Conservation (phyloP, 768 basidiomycete species). For the Suillus discolor region DNA sequence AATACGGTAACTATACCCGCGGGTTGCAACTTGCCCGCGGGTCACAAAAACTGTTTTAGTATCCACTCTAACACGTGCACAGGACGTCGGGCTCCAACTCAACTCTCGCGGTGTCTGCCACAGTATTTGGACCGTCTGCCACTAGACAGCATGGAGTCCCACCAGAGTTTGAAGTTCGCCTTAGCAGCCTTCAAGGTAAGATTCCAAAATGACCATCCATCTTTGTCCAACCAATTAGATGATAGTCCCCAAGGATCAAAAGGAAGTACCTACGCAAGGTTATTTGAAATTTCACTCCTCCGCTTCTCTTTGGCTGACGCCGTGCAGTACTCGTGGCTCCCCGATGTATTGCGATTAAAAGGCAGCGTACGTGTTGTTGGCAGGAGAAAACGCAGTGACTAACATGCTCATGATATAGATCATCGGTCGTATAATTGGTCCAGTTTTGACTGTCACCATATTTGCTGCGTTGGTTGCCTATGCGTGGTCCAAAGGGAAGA, state of each 20-base stretch:
- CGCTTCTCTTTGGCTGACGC: background rate
- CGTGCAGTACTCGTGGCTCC: constrained; percentile 82
- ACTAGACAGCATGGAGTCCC: constrained; percentile 26
- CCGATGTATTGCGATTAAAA: constrained; percentile 83
- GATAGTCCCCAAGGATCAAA: constrained; percentile 46
- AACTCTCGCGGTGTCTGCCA: no score
- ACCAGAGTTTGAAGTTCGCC: constrained; percentile 13
- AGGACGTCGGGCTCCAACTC: no score
- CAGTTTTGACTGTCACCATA: constrained; percentile 81
- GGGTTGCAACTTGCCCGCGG: no score
- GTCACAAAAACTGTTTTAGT: no score
- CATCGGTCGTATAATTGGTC: constrained; percentile 71
- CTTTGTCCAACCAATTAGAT: background rate
- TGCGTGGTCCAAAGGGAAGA: constrained; percentile 56
- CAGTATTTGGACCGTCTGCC: background rate
- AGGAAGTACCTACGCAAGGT: constrained; percentile 59
- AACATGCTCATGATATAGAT: constrained; percentile 46
- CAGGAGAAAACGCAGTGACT: constrained; percentile 12
- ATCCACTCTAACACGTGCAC: no score
- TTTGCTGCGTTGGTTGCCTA: constrained; percentile 68
- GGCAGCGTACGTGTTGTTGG: constrained; percentile 62
- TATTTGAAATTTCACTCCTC: background rate
- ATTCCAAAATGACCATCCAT: background rate
- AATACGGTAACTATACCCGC: no score
- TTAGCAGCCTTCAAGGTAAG: constrained; percentile 31